Base-by-base conservation (phyloP, 129 eudicot genomes). In the Logfia minima region DNA sequence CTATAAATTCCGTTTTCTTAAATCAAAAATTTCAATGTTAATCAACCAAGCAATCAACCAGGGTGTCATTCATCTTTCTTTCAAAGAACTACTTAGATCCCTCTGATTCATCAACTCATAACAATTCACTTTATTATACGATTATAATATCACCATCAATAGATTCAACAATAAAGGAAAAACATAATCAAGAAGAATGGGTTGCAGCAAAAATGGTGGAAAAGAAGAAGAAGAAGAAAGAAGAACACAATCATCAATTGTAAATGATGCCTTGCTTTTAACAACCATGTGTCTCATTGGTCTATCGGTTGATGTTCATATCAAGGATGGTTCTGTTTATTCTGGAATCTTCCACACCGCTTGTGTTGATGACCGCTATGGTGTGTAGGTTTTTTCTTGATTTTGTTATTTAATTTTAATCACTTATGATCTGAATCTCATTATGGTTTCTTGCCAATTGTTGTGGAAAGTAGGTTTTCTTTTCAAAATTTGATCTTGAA, bases 251-350 rank as follows among this genome's bases (percentile, higher is more conserved):
- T 28, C 72, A 21, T 37, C 72, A 62, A 19, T 62, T 32, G 72
- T 85, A 2, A 84, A 83, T 59, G 98, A 88, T 75, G 90, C 91
- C 8, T 75, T 93, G 86, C 83, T 93, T 1, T 84, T 88, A 35
- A 79, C 92, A 7, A 90, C 92, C 77, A 90, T 93, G 92, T 84
- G 88, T 78, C 92, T 93, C 72, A 77, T 90, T 87, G 97, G 92
- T 55, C 72, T 87, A 17, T 83, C 89, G 19, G 98, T 93, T 45
- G 98, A 93, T 16, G 97, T 93, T 81, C 89, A 87, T 68, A 81
- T 85, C 55, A 93, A 79, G 56, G 98, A 92, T 68, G 98, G 92
- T 52, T 88, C 95, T 11, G 37, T 90, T 51, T 88, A 79, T 84
- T 79, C 90, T 67, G 96, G 98, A 75, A 90, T 77, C 59, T 88